Evolutionary conservation across 306 rosid species (phyloP), one percentile per base, ranked within the genome.

Genomic region (Glycine latifolia): DNA sequence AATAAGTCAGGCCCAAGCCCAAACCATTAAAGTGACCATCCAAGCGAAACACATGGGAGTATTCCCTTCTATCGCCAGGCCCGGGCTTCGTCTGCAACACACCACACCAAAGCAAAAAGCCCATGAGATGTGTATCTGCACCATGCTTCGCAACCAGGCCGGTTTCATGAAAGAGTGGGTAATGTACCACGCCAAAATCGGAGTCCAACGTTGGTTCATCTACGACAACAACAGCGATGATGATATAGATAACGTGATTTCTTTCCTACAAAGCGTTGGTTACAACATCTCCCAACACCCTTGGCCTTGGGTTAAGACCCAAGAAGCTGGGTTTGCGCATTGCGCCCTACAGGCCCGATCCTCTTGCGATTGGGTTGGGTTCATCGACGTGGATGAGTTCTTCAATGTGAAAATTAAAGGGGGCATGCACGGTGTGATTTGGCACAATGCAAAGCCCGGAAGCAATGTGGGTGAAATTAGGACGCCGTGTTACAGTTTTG

Each of bases 291-390:
- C 94, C 0, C 78, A 83, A 6, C 91, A 91, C 71, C 26, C 82
- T 3, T 94, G 97, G 97, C 94, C 97, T 0, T 94, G 97, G 97
- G 67, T 91, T 3, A 91, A 94, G 87, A 84, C 92, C 10, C 97
- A 94, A 39, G 97, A 92, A 26, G 97, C 98, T 0, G 97, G 98
- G 78, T 94, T 94, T 13, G 89, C 97, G 3, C 97, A 94, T 37
- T 94, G 97, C 3, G 94, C 94, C 0, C 26, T 94, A 2, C 85
- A 87, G 10, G 97, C 97, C 0, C 85, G 94, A 0, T 83, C 86
- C 47, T 50, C 43, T 0, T 94, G 98, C 46, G 79, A 89, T 15
- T 94, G 97, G 97, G 92, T 94, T 2, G 98, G 89, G 46, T 92
- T 94, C 69, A 89, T 94, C 3, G 97, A 94, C 14, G 94, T 91